Conservation (phyloP, 345 rosid genomes). For the Gossypium thurberi region DNA sequence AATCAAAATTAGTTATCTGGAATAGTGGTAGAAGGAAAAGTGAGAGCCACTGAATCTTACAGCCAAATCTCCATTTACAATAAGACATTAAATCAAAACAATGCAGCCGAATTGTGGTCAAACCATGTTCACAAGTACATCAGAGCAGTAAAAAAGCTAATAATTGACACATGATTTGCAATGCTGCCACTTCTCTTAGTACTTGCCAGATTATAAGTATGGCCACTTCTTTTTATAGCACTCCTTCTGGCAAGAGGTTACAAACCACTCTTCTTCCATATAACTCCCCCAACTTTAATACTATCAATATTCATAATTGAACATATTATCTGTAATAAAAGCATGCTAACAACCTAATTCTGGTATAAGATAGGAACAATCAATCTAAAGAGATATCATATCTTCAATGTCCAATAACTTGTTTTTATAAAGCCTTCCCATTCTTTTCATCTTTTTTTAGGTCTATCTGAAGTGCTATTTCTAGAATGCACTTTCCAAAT, state of each 20-base stretch:
- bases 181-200: background rate
- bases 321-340: background rate
- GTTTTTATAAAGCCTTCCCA: background rate
- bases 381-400: background rate
- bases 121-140: background rate
- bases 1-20: background rate
- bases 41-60: background rate
- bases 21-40: background rate
- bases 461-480: background rate
- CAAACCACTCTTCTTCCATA: background rate
- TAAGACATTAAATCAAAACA: background rate
- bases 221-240: background rate
- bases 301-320: background rate
- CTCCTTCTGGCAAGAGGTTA: background rate
- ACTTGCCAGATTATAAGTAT: background rate
- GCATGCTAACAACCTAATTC: background rate
- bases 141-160: background rate
- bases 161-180: background rate
- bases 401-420: background rate
- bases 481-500: background rate
- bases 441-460: background rate
- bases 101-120: background rate
- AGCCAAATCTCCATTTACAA: background rate
- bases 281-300: background rate
- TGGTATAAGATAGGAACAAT: background rate